These are phyloP conservation scores for Raphanus sativus DNA, from an alignment of 345 rosid species.

Conservation along the genomic window DNA sequence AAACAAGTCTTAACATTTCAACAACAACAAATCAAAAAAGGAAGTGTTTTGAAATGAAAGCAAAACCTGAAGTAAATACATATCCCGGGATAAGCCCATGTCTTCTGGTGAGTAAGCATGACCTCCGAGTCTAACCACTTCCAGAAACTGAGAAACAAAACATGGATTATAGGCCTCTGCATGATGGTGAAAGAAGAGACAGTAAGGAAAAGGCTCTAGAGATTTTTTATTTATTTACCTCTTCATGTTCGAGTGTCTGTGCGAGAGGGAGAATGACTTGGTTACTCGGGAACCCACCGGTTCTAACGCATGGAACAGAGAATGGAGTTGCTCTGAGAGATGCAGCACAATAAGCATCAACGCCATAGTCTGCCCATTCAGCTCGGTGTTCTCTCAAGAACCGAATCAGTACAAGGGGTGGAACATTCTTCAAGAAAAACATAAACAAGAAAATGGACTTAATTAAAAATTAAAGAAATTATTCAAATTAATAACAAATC, in stretches of 20 bases:
- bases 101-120: constrained; percentile 87
- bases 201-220: neutral
- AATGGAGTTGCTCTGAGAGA: constrained; percentile 80
- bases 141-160: constrained; percentile 56
- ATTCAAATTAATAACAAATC: neutral
- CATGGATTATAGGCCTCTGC: neutral
- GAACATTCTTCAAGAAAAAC: constrained; percentile 65
- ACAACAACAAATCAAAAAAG: too few relatives aligned
- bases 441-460: neutral
- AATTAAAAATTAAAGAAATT: neutral
- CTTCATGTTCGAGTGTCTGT: constrained; percentile 90
- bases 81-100: constrained; percentile 76
- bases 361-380: constrained; percentile 96
- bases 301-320: constrained; percentile 73
- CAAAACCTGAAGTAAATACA: constrained; percentile 55
- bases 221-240: constrained; percentile 46
- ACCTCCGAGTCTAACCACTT: constrained; percentile 91
- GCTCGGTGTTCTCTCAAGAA: constrained; percentile 96
- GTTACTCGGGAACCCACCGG: constrained; percentile 83
- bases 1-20: too few relatives aligned
- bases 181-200: neutral
- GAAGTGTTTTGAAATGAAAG: too few relatives aligned
- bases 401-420: constrained; percentile 83
- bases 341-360: constrained; percentile 79
- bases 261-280: constrained; percentile 93